Percentiles rank a stretch among this genome's conserved stretches.
Evolutionary conservation across 148 eudicot genomes (phyloP).

Genomic region (Bassia scoparia): DNA sequence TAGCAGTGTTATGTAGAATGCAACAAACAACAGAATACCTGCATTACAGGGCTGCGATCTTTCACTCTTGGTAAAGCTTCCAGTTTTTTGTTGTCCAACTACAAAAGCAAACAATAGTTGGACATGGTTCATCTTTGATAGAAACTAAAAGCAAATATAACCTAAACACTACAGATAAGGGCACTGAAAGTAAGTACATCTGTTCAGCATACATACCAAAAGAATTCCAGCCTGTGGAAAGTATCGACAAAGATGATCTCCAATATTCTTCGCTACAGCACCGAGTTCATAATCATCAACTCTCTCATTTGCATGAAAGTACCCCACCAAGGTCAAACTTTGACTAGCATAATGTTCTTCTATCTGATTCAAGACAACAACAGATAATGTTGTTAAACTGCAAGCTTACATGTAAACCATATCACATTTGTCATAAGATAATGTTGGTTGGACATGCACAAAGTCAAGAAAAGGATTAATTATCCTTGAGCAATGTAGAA

Average conservation of each 20-base stretch:
- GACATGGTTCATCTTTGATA: background rate
- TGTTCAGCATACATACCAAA: conserved; percentile 40
- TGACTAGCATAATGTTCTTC: conserved; percentile 73
- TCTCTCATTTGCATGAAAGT: conserved; percentile 93
- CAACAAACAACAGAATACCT: conserved; percentile 29
- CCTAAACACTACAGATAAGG: background rate
- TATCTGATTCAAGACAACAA: no score
- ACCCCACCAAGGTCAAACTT: conserved; percentile 83
- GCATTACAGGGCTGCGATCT: conserved; percentile 74
- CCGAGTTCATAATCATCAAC: conserved; percentile 73
- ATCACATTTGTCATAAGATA: no score
- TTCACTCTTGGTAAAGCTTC: conserved; percentile 56
- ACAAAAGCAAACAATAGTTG: conserved; percentile 26
- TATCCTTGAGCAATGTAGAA: background rate
- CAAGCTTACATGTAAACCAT: no score
- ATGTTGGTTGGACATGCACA: background rate
- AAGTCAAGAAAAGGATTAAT: background rate
- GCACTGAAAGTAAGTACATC: background rate
- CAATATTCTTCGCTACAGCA: conserved; percentile 75
- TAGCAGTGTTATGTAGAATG: background rate
- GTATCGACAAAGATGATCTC: conserved; percentile 77
- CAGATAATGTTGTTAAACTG: no score
- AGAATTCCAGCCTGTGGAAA: conserved; percentile 82
- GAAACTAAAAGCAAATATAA: background rate
- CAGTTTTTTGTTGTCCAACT: conserved; percentile 78